Evolutionary conservation across 148 eudicot genomes (phyloP).

Genomic region (Arctostaphylos glauca): DNA sequence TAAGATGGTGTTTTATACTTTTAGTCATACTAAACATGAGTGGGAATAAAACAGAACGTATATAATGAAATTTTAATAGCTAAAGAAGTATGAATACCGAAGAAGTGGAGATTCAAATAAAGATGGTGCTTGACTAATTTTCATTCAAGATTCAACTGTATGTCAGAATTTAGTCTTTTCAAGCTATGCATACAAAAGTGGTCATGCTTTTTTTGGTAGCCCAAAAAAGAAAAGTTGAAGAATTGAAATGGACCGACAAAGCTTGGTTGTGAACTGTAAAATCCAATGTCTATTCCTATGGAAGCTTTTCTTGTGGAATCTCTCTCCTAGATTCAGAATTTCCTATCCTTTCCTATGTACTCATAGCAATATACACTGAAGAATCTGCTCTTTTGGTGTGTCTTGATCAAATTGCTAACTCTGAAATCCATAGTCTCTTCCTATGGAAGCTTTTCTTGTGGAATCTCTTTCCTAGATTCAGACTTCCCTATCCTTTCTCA

Average conservation of each 20-base stretch:
- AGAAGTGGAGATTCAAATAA: background rate
- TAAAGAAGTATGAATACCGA: background rate
- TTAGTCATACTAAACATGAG: background rate
- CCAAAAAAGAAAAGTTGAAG: background rate
- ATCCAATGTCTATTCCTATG: background rate
- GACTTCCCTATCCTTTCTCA: background rate
- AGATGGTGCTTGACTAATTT: background rate
- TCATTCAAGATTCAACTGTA: background rate
- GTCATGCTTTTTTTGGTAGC: background rate
- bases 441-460: background rate
- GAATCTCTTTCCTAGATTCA: slow-evolving; percentile 4
- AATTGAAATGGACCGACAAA: slow-evolving; percentile 7
- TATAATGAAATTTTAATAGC: background rate
- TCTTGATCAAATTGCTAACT: background rate
- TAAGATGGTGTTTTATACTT: background rate
- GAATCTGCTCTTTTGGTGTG: too few species aligned
- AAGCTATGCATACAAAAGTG: background rate
- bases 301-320: background rate
- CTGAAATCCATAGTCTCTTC: background rate
- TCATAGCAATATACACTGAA: background rate
- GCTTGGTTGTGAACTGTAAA: background rate
- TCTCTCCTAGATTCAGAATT: background rate
- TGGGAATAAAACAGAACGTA: background rate
- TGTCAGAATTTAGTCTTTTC: background rate
- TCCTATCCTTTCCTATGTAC: background rate